phyloP scores from a whole-genome alignment of 73 alveolate species.

The Uronychia binucleata region DNA sequence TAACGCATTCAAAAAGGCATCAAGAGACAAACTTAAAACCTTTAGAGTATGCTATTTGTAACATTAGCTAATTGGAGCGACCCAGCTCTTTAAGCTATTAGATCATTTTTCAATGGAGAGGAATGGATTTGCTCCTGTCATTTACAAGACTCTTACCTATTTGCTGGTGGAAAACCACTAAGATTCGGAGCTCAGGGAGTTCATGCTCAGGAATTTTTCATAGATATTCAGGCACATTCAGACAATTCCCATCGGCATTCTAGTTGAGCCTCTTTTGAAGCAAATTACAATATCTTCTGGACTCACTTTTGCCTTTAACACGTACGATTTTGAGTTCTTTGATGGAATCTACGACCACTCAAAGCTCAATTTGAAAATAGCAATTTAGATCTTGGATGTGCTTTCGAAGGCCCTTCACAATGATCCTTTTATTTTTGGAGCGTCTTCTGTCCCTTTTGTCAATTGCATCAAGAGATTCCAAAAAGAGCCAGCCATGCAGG shows the following conservation, averaged over 20 bases:
- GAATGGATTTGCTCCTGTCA: conserved; percentile 88
- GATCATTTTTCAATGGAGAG: conserved; percentile 77
- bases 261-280: conserved; percentile 88
- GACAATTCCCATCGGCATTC: conserved; percentile 88
- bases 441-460: conserved; percentile 5
- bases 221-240: conserved; percentile 65
- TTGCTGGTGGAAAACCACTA: conserved; percentile 84
- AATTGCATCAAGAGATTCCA: conserved; percentile 28
- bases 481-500: conserved; percentile 37
- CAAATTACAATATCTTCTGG: conserved; percentile 62
- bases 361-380: conserved; percentile 76
- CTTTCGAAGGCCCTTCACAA: conserved; percentile 76
- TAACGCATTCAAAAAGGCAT: conserved; percentile 56
- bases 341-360: conserved; percentile 84
- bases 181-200: conserved; percentile 86
- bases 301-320: conserved; percentile 52
- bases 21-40: conserved; percentile 52
- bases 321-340: conserved; percentile 79
- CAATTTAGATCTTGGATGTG: conserved; percentile 78
- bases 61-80: conserved; percentile 22
- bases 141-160: conserved; percentile 89
- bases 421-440: conserved; percentile 32
- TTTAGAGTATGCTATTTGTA: conserved; percentile 20
- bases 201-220: conserved; percentile 77
- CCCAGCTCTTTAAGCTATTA: conserved; percentile 41